These are phyloP conservation scores for Candida sanyaensis DNA, from an alignment of 1,139 yeast genomes.

Conservation along the genomic window DNA sequence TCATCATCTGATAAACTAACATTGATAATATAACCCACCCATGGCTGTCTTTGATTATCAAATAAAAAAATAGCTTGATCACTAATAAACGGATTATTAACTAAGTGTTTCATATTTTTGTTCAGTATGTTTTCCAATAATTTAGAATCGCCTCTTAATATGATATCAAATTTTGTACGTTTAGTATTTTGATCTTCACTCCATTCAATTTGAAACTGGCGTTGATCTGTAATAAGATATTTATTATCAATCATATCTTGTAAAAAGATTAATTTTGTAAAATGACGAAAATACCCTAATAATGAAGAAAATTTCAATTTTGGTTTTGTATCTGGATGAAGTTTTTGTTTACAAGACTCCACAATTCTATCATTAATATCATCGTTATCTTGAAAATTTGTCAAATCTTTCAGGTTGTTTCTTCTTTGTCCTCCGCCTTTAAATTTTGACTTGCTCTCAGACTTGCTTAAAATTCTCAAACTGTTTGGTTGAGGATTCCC, in stretches of 20 bases:
- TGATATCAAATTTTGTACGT: too few relatives aligned
- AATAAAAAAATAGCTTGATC: constrained; percentile 50
- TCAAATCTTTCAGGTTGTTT: too few relatives aligned
- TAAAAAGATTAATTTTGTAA: constrained; percentile 59
- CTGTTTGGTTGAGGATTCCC: too few relatives aligned
- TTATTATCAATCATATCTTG: constrained; percentile 57
- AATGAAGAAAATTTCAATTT: constrained; percentile 50
- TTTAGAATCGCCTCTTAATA: too few relatives aligned
- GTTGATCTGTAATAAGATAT: constrained; percentile 31
- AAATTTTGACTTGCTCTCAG: too few relatives aligned
- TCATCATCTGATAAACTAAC: too few relatives aligned
- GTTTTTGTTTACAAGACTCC: too few relatives aligned
- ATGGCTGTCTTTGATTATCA: constrained; percentile 35
- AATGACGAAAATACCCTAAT: constrained; percentile 54
- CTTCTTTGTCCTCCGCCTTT: too few relatives aligned
- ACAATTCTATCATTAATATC: too few relatives aligned
- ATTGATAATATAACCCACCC: constrained; percentile 36
- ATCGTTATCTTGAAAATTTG: too few relatives aligned
- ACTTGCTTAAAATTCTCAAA: too few relatives aligned
- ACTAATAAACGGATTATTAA: constrained; percentile 48
- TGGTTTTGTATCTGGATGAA: constrained; percentile 39
- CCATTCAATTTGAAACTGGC: constrained; percentile 52
- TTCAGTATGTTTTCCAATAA: too few relatives aligned
- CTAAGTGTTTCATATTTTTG: constrained; percentile 39
- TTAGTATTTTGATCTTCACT: constrained; percentile 47